A percentile compares a stretch with the other conserved stretches of the same genome.
Evolutionary conservation across 164 flowering plant species (phyloP).

Genomic region (Chimonanthus salicifolius): DNA sequence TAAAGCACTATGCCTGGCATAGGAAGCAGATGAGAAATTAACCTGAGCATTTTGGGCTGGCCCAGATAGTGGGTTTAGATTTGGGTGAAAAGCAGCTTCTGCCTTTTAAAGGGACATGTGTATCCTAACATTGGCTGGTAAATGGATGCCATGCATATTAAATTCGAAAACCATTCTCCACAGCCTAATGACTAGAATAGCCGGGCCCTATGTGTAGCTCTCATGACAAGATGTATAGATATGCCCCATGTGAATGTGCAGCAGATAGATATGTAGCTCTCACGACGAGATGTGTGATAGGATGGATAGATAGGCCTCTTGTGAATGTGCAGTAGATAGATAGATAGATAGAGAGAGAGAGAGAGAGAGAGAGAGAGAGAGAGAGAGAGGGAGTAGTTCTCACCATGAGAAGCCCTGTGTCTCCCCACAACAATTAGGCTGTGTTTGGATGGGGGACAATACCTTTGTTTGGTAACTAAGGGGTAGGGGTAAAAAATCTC

Average conservation of each 20-base stretch:
- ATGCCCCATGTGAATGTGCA: background rate
- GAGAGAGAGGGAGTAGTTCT: too few species aligned
- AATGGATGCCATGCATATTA: background rate
- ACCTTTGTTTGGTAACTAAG: too few species aligned
- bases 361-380: too few species aligned
- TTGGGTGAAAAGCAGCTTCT: background rate
- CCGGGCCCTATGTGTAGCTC: background rate
- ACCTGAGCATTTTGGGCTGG: background rate
- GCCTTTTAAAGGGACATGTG: background rate
- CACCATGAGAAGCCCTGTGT: too few species aligned
- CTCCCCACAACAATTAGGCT: too few species aligned
- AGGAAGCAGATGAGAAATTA: background rate
- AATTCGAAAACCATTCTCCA: background rate
- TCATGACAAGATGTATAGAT: background rate
- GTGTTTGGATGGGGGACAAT: too few species aligned
- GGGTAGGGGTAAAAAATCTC: too few species aligned
- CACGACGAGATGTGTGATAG: background rate
- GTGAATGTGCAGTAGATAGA: too few species aligned
- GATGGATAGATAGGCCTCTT: background rate
- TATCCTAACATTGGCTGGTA: background rate
- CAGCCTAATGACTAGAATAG: background rate
- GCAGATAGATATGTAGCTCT: background rate
- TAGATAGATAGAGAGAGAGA: too few species aligned
- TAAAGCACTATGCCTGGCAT: background rate
- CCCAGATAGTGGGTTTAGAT: background rate